A percentile compares a stretch with the other conserved stretches of the same genome.
Conservation (phyloP, 1,284 basidiomycete genomes). For the Trichosporon ovoides region DNA sequence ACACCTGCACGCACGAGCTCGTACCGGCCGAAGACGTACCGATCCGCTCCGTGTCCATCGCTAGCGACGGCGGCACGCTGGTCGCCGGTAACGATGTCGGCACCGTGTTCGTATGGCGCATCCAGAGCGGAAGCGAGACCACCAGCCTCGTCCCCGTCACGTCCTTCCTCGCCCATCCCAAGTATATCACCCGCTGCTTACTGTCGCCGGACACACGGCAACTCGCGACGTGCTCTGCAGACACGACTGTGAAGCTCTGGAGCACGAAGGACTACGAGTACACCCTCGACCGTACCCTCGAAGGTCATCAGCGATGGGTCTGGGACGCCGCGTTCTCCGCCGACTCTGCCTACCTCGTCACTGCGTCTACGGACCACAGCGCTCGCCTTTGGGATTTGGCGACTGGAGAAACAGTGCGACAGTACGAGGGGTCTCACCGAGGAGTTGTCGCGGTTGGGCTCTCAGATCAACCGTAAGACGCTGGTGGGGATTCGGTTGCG, state of each 20-base stretch:
- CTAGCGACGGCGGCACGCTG: constrained; percentile 89
- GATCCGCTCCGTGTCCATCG: constrained; percentile 89
- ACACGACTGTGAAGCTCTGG: constrained; percentile 98
- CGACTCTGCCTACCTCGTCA: constrained; percentile 95
- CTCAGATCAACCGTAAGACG: neutral
- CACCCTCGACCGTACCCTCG: constrained; percentile 78
- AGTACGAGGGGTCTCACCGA: constrained; percentile 91
- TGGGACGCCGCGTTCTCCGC: constrained; percentile 99
- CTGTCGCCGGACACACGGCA: constrained; percentile 93
- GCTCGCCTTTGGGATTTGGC: constrained; percentile 97
- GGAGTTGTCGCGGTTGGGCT: constrained; percentile 35
- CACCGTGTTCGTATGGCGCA: constrained; percentile 93
- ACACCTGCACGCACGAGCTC: constrained; percentile 93
- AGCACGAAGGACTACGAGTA: constrained; percentile 85
- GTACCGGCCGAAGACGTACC: constrained; percentile 94
- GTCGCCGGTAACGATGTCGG: constrained; percentile 98
- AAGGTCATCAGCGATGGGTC: constrained; percentile 98
- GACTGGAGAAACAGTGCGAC: constrained; percentile 92
- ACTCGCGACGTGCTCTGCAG: constrained; percentile 95
- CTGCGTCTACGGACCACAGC: constrained; percentile 95
- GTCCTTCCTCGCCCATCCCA: constrained; percentile 87
- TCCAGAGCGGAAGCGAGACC: constrained; percentile 63
- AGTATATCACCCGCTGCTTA: constrained; percentile 88
- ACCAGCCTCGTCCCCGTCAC: constrained; percentile 79
- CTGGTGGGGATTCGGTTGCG: too few relatives aligned